Evolutionary conservation across 139 green algal genomes (phyloP).

Genomic region (Micromonas commoda): DNA sequence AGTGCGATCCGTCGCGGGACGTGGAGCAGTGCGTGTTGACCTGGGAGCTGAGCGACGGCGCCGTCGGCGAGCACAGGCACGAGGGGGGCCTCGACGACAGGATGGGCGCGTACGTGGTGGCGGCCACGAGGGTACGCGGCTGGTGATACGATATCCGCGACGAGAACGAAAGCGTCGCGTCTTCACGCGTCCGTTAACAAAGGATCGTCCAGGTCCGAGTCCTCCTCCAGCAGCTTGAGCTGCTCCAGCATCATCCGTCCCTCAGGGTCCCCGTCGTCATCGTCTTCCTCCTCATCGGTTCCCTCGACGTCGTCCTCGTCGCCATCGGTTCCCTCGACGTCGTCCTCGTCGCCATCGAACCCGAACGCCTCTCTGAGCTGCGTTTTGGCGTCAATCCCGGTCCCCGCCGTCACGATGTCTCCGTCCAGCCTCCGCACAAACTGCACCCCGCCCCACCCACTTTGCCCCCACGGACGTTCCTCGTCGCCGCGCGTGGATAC

Average conservation of each 20-base stretch:
- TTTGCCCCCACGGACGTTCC: no score
- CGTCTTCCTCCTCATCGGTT: not conserved
- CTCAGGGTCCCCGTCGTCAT: not conserved
- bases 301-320: not conserved
- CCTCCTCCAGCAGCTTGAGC: not conserved
- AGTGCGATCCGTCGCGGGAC: not conserved
- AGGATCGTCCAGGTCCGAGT: not conserved
- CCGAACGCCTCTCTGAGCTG: not conserved
- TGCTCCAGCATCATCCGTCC: not conserved
- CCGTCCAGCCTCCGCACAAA: no score
- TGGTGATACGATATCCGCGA: not conserved
- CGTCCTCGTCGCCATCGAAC: not conserved
- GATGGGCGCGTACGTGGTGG: not conserved
- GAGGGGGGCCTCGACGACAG: not conserved
- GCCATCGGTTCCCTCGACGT: not conserved
- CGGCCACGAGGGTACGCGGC: not conserved
- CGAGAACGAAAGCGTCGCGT: not conserved
- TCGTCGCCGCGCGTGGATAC: no score
- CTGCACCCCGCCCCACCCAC: no score
- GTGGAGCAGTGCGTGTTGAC: no score
- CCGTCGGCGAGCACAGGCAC: not conserved
- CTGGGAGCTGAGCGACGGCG: not conserved
- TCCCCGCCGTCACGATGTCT: no score
- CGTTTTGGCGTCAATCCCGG: not conserved
- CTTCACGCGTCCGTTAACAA: not conserved